Base-by-base conservation (phyloP, 2,329 filamentous ascomycete species). In the Capronia coronata region DNA sequence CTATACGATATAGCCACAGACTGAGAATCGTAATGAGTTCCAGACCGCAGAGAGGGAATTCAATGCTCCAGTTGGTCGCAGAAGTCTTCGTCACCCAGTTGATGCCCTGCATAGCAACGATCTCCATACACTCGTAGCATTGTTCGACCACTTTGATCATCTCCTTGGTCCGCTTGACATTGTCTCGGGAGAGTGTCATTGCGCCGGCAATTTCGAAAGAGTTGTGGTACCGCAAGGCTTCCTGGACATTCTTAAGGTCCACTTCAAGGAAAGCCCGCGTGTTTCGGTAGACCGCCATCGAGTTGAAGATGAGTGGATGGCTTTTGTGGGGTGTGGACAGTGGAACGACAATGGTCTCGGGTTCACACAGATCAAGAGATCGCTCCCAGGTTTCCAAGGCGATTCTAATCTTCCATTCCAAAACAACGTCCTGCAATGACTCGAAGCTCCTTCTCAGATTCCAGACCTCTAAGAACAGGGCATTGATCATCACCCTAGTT, bases 81-180 rank as follows among this genome's bases (percentile, higher is more conserved):
- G 90, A 96, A 18, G 91, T 96, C 60, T 90, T 85, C n/a, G 91
- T 91, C 55, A 97, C 90, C 91, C 93, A 97, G 62, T 91, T 88
- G 59, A 97, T 89, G 58, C 91, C 93, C 68, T 96, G 90, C 55
- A 89, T 74, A 39, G 94, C 91, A 48, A 91, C 91, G 42, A 93
- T 95, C 69, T 97, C 91, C 63, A 98, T 90, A 73, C 90, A 97
- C 69, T 94, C 88, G 70, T 93, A 97, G 72, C 93, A 97, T 69
- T 94, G 88, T 64, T 97, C 85, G 55, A 98, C 94, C 62, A 97
- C 90, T 72, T 95, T 94, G 75, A 96, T 86, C 91, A 97, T 97
- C 69, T 97, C 91, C 63, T 86, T 83, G 16, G 89, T 94, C 59
- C 93, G 85, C 78, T 93, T 93, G 59, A 98, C 90, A 67, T 87